Evolutionary conservation across 352 stramenopile genomes (phyloP), one percentile per base, ranked within the genome.

Genomic region (Globisporangium rhizosaccharum): DNA sequence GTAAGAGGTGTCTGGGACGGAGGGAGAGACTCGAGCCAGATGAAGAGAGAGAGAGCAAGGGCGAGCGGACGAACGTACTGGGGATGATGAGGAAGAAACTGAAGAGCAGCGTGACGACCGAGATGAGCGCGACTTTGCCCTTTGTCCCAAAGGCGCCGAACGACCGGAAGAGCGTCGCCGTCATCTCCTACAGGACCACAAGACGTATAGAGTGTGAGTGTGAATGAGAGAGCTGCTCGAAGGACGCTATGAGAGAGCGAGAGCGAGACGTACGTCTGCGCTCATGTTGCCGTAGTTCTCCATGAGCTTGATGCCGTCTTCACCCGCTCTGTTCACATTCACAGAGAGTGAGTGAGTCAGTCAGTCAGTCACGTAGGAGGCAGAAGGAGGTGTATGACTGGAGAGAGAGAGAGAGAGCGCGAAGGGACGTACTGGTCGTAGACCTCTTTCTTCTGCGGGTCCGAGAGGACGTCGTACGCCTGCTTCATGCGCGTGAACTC

Each of bases 391-490:
- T 36, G 30, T 36, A 36, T 36, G 30, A 36, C 30, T 9, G 30
- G 7, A 39, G 33, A 9, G 44, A 30, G 25, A 39, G 47, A 48
- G 26, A 49, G 26, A 26, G 3, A 20, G 20, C 8, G 7, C 25
- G 49, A 41, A 47, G 20, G 37, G 25, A 62, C 75, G 46, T 68
- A 88, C 74, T 86, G 77, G 66, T 92, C 84, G 61, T 92, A 93
- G 54, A 94, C 65, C 47, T 91, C 77, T 10, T 83, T 77, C 67
- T 92, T 91, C 58, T 92, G 75, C 26, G 86, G 79, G 71, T 98
- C 91, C 6, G 72, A 85, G 30, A 98, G 76, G 36, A 97, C 79
- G 65, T 98, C 92, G 68, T 98, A 98, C 20, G 95, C 95, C 59
- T 92, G 58, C 61, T 96, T 96, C 66, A 98, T 91, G 41, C 76